Evolutionary conservation across 176 grass and related monocot species (phyloP), one percentile per base, ranked within the genome.

Genomic region (Elaeis guineensis): DNA sequence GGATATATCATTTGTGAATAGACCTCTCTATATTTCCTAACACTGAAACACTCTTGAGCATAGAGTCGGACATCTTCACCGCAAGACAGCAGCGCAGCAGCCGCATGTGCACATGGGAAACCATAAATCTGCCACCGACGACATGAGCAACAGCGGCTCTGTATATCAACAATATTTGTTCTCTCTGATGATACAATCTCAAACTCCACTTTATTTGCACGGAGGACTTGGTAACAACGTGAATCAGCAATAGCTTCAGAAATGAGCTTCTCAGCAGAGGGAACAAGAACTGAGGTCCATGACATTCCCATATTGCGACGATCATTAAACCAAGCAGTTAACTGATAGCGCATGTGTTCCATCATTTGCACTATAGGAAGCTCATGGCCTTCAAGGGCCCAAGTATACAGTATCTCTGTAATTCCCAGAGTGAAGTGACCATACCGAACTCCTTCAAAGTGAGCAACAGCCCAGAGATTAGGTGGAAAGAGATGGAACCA

Each of bases 121-220:
- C 93, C 93, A 61, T 92, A 97, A 48, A 86, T 80, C 75, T 97
- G 93, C 93, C 87, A 97, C 49, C 93, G 81, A 51, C 79, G 81
- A 35, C 93, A 97, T 2, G 93, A 89, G 58, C 93, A 97, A 67
- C 67, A 70, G 57, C 87, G 85, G 8, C 58, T 58, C 65, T 97
- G 81, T 55, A 89, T 92, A 77, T 92, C 87, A 53, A 97, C 93
- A 67, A 97, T 97, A 63, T 97, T 97, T 58, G 93, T 97, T 71
- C 87, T 65, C 81, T 97, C 93, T 3, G 84, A 80, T 22, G 93
- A 97, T 55, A 97, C 93, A 1, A 97, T 54, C 6, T 54, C 52
- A 54, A 54, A 54, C 18, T 54, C 52, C 52, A 54, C 52, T n/a
- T 54, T 54, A 19, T 54, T 54, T 19, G 52, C 52, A 54, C 52